A percentile compares a stretch with the other conserved stretches of the same genome.
phyloP scores from a whole-genome alignment of 495 filamentous ascomycete genomes.

The Schizothecium vesticola region DNA sequence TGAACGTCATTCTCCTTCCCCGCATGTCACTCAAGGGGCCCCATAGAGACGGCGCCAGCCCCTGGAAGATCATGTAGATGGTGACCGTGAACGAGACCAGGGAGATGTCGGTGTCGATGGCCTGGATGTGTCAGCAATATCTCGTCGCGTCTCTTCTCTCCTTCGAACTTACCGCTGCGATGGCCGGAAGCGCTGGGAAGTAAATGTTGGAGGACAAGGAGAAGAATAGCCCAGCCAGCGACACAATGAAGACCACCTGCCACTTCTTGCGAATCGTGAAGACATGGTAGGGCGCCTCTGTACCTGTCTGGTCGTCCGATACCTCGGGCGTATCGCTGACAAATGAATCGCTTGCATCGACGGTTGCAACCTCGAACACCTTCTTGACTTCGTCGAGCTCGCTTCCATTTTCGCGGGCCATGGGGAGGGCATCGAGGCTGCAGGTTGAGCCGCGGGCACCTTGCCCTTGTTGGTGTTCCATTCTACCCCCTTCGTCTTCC shows the following conservation, averaged over 20 bases:
- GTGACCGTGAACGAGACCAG: slow-evolving; percentile 25
- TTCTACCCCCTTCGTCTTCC: not conserved
- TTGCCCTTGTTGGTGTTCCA: not conserved
- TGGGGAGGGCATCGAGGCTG: not conserved
- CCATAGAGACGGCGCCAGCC: slow-evolving; percentile 26
- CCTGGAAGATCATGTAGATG: slow-evolving; percentile 29
- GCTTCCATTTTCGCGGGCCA: not conserved
- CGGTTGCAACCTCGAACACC: not conserved
- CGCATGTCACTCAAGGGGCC: slow-evolving; percentile 24
- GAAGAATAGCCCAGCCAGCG: slow-evolving; percentile 36
- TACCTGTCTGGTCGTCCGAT: not conserved
- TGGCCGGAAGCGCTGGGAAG: slow-evolving; percentile 29
- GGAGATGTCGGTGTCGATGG: slow-evolving; percentile 9
- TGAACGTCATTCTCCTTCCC: slow-evolving; percentile 35
- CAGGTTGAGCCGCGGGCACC: not conserved
- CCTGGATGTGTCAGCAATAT: slow-evolving; percentile 1
- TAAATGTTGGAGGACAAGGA: slow-evolving; percentile 35
- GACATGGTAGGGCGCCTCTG: slow-evolving; percentile 21
- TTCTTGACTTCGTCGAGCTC: not conserved
- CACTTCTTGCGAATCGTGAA: slow-evolving; percentile 32
- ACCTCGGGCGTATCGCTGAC: not conserved
- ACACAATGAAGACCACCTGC: slow-evolving; percentile 33
- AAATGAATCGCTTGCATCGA: not conserved
- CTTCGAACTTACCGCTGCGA: slow-evolving; percentile 11
- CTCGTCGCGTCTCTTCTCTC: not conserved